Evolutionary conservation across 352 stramenopile species (phyloP).

Genomic region (Pythium folliculosum): DNA sequence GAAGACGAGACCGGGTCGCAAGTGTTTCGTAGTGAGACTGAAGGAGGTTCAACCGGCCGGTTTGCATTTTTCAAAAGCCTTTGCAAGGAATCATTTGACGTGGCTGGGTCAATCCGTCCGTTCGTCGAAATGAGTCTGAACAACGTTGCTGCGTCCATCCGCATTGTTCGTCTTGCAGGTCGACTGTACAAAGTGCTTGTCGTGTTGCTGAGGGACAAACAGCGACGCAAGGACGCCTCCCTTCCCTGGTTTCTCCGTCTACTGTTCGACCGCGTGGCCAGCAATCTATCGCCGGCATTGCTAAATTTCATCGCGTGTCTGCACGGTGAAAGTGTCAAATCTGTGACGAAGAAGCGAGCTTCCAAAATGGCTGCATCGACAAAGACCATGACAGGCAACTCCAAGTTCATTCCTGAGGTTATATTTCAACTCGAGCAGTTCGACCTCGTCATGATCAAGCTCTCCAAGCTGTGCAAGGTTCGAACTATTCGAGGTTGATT

Average conservation of each 20-base stretch:
- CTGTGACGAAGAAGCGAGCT: conserved; percentile 14
- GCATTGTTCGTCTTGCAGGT: conserved; percentile 44
- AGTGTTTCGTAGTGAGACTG: conserved; percentile 31
- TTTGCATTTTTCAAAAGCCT: conserved; percentile 35
- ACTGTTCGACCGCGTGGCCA: conserved; percentile 51
- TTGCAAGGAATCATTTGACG: conserved; percentile 37
- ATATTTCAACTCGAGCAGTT: conserved; percentile 76
- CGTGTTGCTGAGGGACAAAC: conserved; percentile 39
- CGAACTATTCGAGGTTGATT: not conserved
- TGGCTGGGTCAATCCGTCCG: conserved; percentile 39
- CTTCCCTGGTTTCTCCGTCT: conserved; percentile 45
- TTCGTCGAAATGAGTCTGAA: conserved; percentile 56
- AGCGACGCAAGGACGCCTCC: conserved; percentile 43
- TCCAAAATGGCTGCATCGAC: conserved; percentile 10
- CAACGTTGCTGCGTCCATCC: conserved; percentile 35
- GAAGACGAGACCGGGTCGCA: conserved; percentile 39
- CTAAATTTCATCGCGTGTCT: conserved; percentile 58
- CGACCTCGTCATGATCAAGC: conserved; percentile 61
- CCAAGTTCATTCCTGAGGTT: conserved; percentile 64
- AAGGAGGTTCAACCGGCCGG: conserved; percentile 2
- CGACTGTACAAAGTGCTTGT: conserved; percentile 60
- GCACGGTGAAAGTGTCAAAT: conserved; percentile 43
- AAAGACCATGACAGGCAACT: conserved; percentile 28
- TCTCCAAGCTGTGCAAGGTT: conserved; percentile 66
- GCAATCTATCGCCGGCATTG: conserved; percentile 42